Base-by-base conservation (phyloP, 2,329 filamentous ascomycete genomes). In the Epichloe typhina region DNA sequence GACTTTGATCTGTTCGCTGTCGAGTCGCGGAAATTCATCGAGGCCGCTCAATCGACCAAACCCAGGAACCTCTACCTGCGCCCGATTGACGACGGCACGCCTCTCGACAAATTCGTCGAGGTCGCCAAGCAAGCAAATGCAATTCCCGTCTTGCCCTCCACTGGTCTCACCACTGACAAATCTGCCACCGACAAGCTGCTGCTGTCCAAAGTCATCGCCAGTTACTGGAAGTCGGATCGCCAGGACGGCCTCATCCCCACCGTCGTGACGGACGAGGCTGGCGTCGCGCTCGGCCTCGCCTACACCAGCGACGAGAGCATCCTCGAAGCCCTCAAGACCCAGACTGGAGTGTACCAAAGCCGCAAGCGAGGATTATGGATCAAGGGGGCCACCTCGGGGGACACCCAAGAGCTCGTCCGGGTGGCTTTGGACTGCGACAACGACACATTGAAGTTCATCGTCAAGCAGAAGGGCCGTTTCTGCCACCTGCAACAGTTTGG, bases 221-320 rank as follows among this genome's bases (percentile, higher is more conserved):
- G 80, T 2, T 82, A 83, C 56, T 89, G 89, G 68, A 83, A 78
- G 55, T 88, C 86, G 39, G 93, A 98, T 66, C 79, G 89, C 55
- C 68, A 80, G 4, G 94, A 96, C 63, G 84, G 86, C 8, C 76
- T 98, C 8, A 81, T 95, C 58, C 84, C 93, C 2, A 98, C 93
- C 0, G 79, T 95, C 4, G 93, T 98, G 7, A 89, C 86, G 1
- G 88, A 98, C 63, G 88, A 95, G 72, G 75, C 84, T 46, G 90
- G 89, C 1, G 74, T 86, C 19, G 87, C 88, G 8, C 72, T 98
- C 13, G 93, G 93, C 0, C 71, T 98, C 56, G 93, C 96, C 17
- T 98, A 96, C 74, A 95, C 90, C 68, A 96, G 87, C 62, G 81
- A 86, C 55, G 87, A 94, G 66, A 97, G 91, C 64, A 82, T 98